These are phyloP conservation scores for Ceratocystis variospora DNA, from an alignment of 2,329 filamentous ascomycete genomes.

Conservation along the genomic window DNA sequence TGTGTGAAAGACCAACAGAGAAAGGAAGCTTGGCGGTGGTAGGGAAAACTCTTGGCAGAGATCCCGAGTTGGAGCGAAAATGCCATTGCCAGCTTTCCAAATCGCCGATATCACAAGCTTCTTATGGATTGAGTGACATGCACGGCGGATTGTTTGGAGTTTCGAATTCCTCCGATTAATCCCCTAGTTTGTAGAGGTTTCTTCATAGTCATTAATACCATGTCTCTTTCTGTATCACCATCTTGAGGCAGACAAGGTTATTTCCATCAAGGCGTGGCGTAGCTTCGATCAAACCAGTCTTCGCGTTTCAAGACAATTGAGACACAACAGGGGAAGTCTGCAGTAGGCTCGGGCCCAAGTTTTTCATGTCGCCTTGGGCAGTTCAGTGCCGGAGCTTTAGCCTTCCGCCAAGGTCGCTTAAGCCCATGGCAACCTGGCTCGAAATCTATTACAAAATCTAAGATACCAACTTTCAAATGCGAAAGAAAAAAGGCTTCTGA, in stretches of 20 bases:
- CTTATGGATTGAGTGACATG: background rate
- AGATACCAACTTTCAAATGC: background rate
- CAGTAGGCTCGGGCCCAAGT: background rate
- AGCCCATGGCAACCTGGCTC: background rate
- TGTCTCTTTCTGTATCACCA: background rate
- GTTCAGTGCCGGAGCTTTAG: background rate
- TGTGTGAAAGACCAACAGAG: background rate
- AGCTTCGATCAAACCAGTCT: background rate
- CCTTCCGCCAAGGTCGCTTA: background rate
- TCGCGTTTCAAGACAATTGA: background rate
- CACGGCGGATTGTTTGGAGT: background rate
- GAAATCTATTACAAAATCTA: background rate
- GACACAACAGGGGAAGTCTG: background rate
- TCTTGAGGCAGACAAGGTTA: background rate
- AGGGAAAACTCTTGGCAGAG: background rate
- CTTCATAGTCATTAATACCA: background rate
- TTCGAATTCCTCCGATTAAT: background rate
- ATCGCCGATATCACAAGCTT: background rate
- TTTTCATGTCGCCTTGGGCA: background rate
- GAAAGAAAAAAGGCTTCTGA: background rate
- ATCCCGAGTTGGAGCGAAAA: slow-evolving; percentile 8
- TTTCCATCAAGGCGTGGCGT: background rate
- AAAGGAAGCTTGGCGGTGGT: background rate
- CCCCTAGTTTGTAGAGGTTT: background rate
- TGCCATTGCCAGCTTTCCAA: background rate